These are phyloP conservation scores for Diaporthe batatas DNA, from an alignment of 2,329 filamentous ascomycete genomes.

Conservation along the genomic window DNA sequence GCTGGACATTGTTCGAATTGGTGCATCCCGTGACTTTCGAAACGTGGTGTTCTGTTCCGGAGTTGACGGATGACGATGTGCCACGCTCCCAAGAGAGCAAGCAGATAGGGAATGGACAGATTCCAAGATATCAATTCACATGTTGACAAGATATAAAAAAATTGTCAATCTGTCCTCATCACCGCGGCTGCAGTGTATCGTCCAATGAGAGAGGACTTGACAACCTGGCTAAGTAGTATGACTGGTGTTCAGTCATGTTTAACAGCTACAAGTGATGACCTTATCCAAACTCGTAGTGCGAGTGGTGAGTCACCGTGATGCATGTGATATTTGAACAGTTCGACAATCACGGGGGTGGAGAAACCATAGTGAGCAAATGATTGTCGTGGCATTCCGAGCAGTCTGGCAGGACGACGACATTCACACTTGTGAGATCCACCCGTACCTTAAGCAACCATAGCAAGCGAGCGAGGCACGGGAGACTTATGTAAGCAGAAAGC, in stretches of 20 bases:
- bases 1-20: conserved; percentile 12
- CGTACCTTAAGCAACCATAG: too few relatives aligned
- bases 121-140: not conserved
- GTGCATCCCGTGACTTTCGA: not conserved
- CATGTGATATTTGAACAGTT: not conserved
- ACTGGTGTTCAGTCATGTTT: not conserved
- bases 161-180: not conserved
- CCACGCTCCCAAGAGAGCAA: not conserved
- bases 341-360: too few relatives aligned
- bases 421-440: not conserved
- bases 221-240: not conserved
- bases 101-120: not conserved
- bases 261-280: not conserved
- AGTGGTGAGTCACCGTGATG: not conserved
- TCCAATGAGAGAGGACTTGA: too few relatives aligned
- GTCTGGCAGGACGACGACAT: not conserved
- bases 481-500: conserved; percentile 1
- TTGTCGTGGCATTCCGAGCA: not conserved
- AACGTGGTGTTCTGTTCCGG: not conserved
- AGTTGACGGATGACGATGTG: not conserved
- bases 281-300: not conserved
- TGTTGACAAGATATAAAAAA: not conserved
- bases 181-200: too few relatives aligned
- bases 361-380: not conserved
- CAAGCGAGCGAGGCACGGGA: not conserved